Evolutionary conservation across 164 flowering plant genomes (phyloP).

Genomic region (Warburgia ugandensis): DNA sequence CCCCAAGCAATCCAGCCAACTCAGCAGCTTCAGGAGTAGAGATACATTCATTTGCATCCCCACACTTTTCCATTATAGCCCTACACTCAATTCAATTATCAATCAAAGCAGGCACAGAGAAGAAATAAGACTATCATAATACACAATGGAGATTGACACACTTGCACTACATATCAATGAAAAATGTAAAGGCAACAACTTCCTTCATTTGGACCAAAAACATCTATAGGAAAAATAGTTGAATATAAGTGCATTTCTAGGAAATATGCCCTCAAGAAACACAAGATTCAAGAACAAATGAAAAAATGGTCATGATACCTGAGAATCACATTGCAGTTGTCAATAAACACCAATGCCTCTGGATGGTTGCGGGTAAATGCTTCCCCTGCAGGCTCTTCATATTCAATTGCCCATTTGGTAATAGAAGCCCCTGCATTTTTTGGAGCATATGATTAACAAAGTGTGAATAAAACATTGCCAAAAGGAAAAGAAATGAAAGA

Average conservation of each 20-base stretch:
- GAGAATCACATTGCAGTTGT: constrained; percentile 88
- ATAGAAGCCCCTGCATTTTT: constrained; percentile 47
- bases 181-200: too few species aligned
- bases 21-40: constrained; percentile 76
- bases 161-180: too few species aligned
- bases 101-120: neutral
- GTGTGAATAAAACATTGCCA: neutral
- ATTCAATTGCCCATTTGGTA: constrained; percentile 98
- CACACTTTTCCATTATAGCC: constrained; percentile 72
- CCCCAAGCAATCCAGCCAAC: constrained; percentile 42
- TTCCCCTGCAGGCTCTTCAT: constrained; percentile 88
- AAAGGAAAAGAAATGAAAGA: too few species aligned
- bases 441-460: constrained; percentile 4
- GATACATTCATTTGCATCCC: constrained; percentile 74
- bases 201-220: too few species aligned
- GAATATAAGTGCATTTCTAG: too few species aligned
- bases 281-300: neutral
- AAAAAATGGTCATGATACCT: constrained; percentile 24
- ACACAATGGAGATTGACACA: too few species aligned
- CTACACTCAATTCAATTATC: constrained; percentile 27
- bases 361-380: constrained; percentile 88
- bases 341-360: constrained; percentile 47
- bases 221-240: too few species aligned
- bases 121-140: too few species aligned
- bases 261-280: too few species aligned